Evolutionary conservation across 2,329 filamentous ascomycete species (phyloP), one percentile per base, ranked within the genome.

Genomic region (Fusarium scirpi): DNA sequence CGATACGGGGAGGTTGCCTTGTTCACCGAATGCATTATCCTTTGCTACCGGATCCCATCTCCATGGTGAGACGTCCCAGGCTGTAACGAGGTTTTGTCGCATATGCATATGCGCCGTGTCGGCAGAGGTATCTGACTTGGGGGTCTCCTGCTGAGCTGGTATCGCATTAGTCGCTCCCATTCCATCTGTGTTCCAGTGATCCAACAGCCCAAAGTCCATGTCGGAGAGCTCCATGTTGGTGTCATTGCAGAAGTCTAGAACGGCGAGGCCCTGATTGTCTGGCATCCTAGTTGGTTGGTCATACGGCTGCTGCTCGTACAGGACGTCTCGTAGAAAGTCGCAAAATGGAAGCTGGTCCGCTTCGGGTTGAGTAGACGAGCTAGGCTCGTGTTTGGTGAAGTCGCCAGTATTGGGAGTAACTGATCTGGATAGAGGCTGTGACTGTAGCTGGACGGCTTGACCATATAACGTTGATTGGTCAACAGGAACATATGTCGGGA

Each of bases 51-150:
- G 84, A 16, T 81, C 79, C 83, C 83, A 86, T n/a, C 83, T 80
- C 85, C 83, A 86, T 0, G 82, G 84, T 6, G 83, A 85, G 30
- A 85, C 80, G 10, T 81, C 82, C 85, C 84, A 86, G 32, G 86
- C 80, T 61, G 83, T 81, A 62, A 83, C 81, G 45, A 87, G 76
- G 48, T 79, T 80, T 54, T 82, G 80, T n/a, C 84, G 79, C 81
- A 86, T 85, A 47, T 81, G 78, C 8, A 86, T 85, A 44, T 81
- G 79, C 9, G 79, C 76, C 69, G 85, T 80, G 56, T 85, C 83
- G 25, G 76, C 69, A 10, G 83, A 79, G 46, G 80, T 81, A 44
- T 83, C 82, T 5, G 78, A 73, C 62, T 61, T 76, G 34, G 59
- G 67, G 2, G 70, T 69, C 27, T 76, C 67, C 51, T 76, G 72